These are phyloP conservation scores for Solanum paucissectum DNA, from an alignment of 257 asterid genomes.

Conservation along the genomic window DNA sequence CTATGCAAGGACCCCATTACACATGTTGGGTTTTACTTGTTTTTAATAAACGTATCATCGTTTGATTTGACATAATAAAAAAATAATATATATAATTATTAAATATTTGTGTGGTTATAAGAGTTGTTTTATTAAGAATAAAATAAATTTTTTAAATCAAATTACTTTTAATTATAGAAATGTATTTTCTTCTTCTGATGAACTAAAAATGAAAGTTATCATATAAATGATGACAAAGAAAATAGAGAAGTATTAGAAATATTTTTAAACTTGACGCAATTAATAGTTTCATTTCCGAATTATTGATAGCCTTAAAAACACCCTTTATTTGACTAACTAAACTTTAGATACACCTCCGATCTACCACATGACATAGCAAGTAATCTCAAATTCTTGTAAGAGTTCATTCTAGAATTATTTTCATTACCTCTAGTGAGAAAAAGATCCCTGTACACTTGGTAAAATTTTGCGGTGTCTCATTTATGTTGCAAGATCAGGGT, in stretches of 20 bases:
- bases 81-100: no score
- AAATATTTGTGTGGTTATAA: no score
- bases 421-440: not conserved
- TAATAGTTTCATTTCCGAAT: not conserved
- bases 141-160: not conserved
- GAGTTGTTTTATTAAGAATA: not conserved
- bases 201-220: no score
- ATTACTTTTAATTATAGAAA: no score
- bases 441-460: not conserved
- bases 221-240: not conserved
- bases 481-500: not conserved
- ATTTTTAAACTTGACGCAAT: not conserved
- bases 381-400: not conserved
- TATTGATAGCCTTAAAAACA: no score
- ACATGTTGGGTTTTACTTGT: not conserved
- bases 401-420: no score
- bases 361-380: not conserved
- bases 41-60: no score
- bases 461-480: accelerated
- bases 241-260: no score
- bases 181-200: no score
- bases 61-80: not conserved
- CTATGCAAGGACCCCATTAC: not conserved
- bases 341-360: no score
- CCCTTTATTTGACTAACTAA: not conserved